These are phyloP conservation scores for Triticum timopheevii DNA, from an alignment of 176 grass and related monocot genomes.

Conservation along the genomic window DNA sequence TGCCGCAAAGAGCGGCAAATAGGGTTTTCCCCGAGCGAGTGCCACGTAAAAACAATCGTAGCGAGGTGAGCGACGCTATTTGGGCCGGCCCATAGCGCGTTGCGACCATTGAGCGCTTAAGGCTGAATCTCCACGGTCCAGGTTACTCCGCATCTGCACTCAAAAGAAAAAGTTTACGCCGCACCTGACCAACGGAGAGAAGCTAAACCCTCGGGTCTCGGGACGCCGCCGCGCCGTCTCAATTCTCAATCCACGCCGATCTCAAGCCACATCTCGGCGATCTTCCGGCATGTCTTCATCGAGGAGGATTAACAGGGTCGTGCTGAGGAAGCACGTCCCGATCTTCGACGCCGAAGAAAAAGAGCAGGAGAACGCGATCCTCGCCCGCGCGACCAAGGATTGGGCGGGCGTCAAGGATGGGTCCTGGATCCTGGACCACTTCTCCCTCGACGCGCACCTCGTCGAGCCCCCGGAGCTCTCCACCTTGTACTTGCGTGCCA, in stretches of 20 bases:
- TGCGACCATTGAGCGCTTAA: no score
- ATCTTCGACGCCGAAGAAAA: neutral
- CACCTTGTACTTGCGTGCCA: neutral
- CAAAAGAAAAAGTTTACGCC: no score
- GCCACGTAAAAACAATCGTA: no score
- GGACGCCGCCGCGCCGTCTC: neutral
- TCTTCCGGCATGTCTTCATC: neutral
- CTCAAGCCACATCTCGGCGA: neutral
- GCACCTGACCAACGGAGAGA: no score
- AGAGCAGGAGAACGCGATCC: neutral
- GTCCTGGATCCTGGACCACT: neutral
- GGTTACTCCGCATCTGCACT: no score
- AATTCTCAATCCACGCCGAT: neutral
- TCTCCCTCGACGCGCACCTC: neutral
- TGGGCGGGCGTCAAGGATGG: neutral
- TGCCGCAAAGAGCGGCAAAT: no score
- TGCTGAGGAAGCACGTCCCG: neutral
- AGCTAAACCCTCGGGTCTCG: neutral
- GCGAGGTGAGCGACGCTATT: no score
- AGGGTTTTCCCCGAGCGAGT: no score
- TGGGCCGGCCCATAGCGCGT: no score
- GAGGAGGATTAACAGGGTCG: neutral
- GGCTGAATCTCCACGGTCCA: no score
- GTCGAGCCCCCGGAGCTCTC: neutral
- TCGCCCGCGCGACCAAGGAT: neutral